Conservation (phyloP, 371 early-diverging fungal species). For the Umbelopsis sp. region DNA sequence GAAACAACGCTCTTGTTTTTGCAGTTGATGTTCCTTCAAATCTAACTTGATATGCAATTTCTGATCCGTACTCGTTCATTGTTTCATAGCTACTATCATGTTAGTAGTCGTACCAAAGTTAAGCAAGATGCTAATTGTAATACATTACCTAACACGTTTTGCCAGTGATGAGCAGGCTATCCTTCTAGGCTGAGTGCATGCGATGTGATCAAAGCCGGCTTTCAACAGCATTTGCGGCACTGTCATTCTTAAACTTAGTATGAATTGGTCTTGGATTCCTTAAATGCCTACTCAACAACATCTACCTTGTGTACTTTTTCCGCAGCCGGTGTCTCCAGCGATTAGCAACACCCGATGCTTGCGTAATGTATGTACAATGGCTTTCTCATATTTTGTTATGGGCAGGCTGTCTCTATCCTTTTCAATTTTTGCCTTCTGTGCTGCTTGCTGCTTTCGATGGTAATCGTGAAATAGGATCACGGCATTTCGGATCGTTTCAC, state of each 20-base stretch:
- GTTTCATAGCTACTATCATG: conserved; percentile 51
- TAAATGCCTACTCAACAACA: not conserved
- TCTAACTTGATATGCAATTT: conserved; percentile 73
- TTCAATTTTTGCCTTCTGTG: conserved; percentile 53
- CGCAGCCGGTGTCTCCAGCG: conserved; percentile 85
- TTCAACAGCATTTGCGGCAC: conserved; percentile 80
- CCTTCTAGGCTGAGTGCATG: conserved; percentile 94
- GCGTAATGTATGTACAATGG: conserved; percentile 60
- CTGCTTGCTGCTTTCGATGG: conserved; percentile 46
- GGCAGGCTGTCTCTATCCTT: conserved; percentile 58
- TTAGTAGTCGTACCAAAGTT: not conserved
- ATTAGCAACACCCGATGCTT: conserved; percentile 62
- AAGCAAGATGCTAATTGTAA: not conserved
- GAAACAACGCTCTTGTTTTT: conserved; percentile 64
- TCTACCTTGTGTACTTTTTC: conserved; percentile 80
- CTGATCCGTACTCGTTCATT: conserved; percentile 65
- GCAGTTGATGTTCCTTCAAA: conserved; percentile 69
- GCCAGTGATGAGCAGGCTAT: conserved; percentile 93
- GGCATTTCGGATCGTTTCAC: conserved; percentile 52
- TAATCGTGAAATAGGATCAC: conserved; percentile 63
- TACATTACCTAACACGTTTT: conserved; percentile 64
- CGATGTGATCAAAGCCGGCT: conserved; percentile 73
- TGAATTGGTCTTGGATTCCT: not conserved
- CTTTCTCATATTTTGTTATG: conserved; percentile 60
- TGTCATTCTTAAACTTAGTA: conserved; percentile 17